Evolutionary conservation across 257 asterid species (phyloP).

Genomic region (Gentiana macrophylla): DNA sequence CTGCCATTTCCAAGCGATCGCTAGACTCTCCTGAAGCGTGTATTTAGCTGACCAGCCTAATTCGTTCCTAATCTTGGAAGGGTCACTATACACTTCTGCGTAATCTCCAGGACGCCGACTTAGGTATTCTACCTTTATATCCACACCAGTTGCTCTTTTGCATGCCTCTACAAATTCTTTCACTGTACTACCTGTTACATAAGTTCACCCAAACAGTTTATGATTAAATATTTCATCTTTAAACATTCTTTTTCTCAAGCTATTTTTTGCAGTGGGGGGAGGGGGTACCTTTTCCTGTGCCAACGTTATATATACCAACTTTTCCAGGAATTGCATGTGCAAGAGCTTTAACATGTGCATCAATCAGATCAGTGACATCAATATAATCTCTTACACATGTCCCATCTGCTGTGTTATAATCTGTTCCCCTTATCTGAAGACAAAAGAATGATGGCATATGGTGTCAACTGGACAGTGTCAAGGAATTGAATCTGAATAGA

Average conservation of each 20-base stretch:
- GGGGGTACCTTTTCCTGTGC: slow-evolving; percentile 67
- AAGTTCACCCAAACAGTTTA: neutral
- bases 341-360: slow-evolving; percentile 84
- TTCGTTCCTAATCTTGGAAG: slow-evolving; percentile 58
- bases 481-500: neutral
- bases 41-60: slow-evolving; percentile 70
- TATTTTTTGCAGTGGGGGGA: no score
- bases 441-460: neutral
- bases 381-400: slow-evolving; percentile 87
- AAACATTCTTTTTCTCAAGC: no score
- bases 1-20: slow-evolving; percentile 91
- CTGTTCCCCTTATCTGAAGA: slow-evolving; percentile 68
- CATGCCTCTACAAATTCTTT: slow-evolving; percentile 86
- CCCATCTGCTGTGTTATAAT: slow-evolving; percentile 73
- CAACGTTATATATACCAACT: slow-evolving; percentile 83
- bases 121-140: slow-evolving; percentile 58
- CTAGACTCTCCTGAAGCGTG: slow-evolving; percentile 65
- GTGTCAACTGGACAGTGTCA: neutral
- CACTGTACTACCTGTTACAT: slow-evolving; percentile 64
- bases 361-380: slow-evolving; percentile 72
- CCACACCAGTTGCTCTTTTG: slow-evolving; percentile 77
- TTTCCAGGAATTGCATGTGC: slow-evolving; percentile 53
- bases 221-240: neutral
- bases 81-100: slow-evolving; percentile 84
- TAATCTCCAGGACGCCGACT: slow-evolving; percentile 78